These are phyloP conservation scores for Colletotrichum zoysiae DNA, from an alignment of 2,329 filamentous ascomycete genomes.

Conservation along the genomic window DNA sequence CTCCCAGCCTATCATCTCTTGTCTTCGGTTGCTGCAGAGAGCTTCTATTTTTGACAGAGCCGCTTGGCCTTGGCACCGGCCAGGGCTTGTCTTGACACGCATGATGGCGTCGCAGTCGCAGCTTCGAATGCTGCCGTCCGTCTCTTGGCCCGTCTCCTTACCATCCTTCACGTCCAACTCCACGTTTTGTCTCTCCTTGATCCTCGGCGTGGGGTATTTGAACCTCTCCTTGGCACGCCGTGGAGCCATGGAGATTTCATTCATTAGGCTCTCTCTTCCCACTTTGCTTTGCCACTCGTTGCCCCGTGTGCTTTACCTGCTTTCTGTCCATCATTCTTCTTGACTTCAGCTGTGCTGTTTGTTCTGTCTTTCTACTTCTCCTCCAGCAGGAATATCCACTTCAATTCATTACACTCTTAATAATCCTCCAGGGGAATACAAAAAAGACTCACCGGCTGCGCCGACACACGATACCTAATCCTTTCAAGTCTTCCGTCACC, in stretches of 20 bases:
- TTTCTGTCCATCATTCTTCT: slow-evolving; percentile 8
- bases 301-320: slow-evolving; percentile 23
- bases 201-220: slow-evolving; percentile 23
- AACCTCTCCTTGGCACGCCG: slow-evolving; percentile 26
- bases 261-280: slow-evolving; percentile 33
- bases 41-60: slow-evolving; percentile 39
- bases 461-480: slow-evolving; percentile 19
- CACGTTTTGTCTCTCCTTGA: slow-evolving; percentile 8
- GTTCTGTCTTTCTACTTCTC: slow-evolving; percentile 15
- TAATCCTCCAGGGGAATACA: slow-evolving; percentile 25
- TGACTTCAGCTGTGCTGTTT: slow-evolving; percentile 39
- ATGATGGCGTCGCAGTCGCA: slow-evolving; percentile 35
- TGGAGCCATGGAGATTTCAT: slow-evolving; percentile 25
- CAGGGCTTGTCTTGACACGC: slow-evolving; percentile 34
- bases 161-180: slow-evolving; percentile 16
- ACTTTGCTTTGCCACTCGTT: slow-evolving; percentile 33
- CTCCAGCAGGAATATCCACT: slow-evolving; percentile 4
- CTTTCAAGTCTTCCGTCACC: neutral
- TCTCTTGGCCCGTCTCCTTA: neutral
- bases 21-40: neutral
- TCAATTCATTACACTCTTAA: slow-evolving; percentile 13
- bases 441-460: slow-evolving; percentile 34
- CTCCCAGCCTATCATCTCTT: slow-evolving; percentile 31
- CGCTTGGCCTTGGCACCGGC: slow-evolving; percentile 29
- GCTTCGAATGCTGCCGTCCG: slow-evolving; percentile 8